Evolutionary conservation across 495 filamentous ascomycete species (phyloP), one percentile per base, ranked within the genome.

Genomic region (Delitschia confertaspora): DNA sequence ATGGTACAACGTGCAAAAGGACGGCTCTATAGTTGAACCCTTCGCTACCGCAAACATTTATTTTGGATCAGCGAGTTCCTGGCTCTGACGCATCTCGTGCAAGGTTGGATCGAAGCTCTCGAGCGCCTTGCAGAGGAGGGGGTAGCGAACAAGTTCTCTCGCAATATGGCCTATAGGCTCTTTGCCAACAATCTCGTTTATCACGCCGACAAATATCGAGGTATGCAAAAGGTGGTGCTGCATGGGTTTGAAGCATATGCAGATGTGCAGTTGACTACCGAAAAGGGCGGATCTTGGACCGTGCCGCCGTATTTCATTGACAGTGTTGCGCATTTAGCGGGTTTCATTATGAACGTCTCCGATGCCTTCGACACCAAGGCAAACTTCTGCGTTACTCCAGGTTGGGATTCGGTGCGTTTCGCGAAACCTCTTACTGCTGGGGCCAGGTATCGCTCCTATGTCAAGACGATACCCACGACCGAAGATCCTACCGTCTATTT

Each of bases 281-380:
- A 60, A 0, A 31, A 17, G 18, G 41, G 48, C 17, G 65, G 60
- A 10, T 51, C 31, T 0, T 70, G 59, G 54, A 58, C 53, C 21
- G 50, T 55, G 6, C 53, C 62, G 1, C 69, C 69, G 0, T 57
- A 69, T 38, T 66, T 51, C 35, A 69, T 71, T 35, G 70, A 73
- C 34, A 64, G 59, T 17, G 45, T 70, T 7, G 53, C 47, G 0
- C 68, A 71, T 44, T 27, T 73, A 0, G 60, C 60, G 2, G 69
- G 70, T 0, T 61, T 69, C 24, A 47, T 63, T 11, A 45, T 67
- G 45, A 68, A 69, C 36, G 51, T 37, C 8, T 39, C 38, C 8
- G 57, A 65, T 34, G 51, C 45, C 0, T 33, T 44, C 0, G 55
- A 66, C 38, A 51, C 56, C 4, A 49, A 49, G 25, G 39, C 57